Evolutionary conservation across 2,329 filamentous ascomycete genomes (phyloP).

Genomic region (Ophidiomyces ophidiicola): DNA sequence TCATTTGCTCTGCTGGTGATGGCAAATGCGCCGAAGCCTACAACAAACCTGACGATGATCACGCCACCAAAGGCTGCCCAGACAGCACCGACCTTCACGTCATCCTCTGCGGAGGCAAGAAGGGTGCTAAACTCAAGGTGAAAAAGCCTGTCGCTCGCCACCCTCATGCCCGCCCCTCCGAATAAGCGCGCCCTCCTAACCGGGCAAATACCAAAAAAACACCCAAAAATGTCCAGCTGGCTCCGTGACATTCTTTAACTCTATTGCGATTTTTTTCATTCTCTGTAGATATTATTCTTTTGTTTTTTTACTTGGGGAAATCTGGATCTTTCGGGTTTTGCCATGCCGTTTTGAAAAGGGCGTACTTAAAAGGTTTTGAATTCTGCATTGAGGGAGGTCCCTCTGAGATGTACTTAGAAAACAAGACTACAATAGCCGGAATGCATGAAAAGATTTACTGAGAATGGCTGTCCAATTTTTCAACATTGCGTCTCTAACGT

Average conservation of each 20-base stretch:
- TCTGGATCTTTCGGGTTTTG: no score
- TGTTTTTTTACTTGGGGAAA: no score
- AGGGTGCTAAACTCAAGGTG: constrained; percentile 10
- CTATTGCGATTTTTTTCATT: no score
- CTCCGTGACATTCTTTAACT: constrained; percentile 8
- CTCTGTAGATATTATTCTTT: background rate
- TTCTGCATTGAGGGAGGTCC: no score
- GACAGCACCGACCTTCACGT: constrained; percentile 25
- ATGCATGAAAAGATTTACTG: no score
- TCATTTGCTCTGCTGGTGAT: constrained; percentile 28
- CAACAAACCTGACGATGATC: constrained; percentile 30
- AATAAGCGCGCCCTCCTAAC: background rate
- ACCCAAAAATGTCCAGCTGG: constrained; percentile 9
- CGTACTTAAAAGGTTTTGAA: no score
- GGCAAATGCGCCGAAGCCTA: constrained; percentile 28
- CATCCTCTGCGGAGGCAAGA: constrained; percentile 21
- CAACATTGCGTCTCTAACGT: no score
- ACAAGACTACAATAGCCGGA: no score
- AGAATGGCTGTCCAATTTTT: no score
- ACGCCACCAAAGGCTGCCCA: constrained; percentile 32
- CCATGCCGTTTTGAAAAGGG: no score
- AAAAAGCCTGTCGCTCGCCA: constrained; percentile 10
- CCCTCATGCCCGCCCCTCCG: constrained; percentile 11
- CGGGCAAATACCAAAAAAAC: constrained; percentile 2
- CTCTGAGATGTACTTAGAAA: no score